Evolutionary conservation across 257 asterid genomes (phyloP), one percentile per base, ranked within the genome.

Genomic region (Primulina tabacum): DNA sequence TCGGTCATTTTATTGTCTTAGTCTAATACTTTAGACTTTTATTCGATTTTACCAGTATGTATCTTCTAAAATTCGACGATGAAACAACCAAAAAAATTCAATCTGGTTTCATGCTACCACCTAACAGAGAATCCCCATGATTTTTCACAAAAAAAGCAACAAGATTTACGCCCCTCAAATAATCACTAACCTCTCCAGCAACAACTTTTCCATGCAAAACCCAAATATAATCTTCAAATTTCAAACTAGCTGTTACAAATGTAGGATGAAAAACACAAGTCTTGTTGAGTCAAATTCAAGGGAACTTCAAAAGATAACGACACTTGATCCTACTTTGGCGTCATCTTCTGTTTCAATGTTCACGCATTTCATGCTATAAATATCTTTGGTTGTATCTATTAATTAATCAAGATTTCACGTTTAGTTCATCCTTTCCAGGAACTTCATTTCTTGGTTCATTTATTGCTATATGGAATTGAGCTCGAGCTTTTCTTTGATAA

Each of bases 361-460:
- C 18, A 43, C 53, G 7, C 53, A 43, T 43, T 14, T 9, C n/a
- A 12, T 43, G 53, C 53, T 33, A 43, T 53, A 8, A 62, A 68
- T 53, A 29, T 70, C 38, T 28, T 43, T 62, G 58, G 47, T 67
- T 61, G 40, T 7, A 55, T 30, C 50, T 10, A n/a, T 60, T 72
- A 67, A 70, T 53, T 17, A 53, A 60, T 17, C 71, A 21, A 8
- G 75, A 50, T 50, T 50, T 50, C 20, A 50, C 75, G 69, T 53
- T 52, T 77, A 47, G 68, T 33, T n/a, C 70, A 79, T 65, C 53
- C 87, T 76, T 81, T 71, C 70, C 87, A 78, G 81, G 8, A 85
- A 83, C 84, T 79, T 83, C 85, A 86, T 73, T 59, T 66, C 72
- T 53, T 70, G 59, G 28, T 70, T 63, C 75, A 14, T 65, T 67